Evolutionary conservation across 2,329 filamentous ascomycete species (phyloP).

Genomic region (Conoideocrella luteorostrata): DNA sequence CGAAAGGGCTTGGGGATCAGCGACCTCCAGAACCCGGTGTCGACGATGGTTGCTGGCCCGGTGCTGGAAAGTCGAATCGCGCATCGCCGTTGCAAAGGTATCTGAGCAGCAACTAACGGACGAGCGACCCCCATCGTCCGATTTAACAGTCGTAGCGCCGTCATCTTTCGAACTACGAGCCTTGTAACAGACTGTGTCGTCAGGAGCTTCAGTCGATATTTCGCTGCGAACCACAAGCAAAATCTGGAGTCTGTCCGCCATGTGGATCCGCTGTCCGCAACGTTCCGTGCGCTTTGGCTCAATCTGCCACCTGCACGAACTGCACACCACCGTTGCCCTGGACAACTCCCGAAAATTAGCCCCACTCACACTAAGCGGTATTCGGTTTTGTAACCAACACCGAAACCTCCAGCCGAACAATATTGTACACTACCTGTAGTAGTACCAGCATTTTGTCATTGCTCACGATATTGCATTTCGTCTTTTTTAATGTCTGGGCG

Average conservation of each 20-base stretch:
- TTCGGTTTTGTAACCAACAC: constrained; percentile 9
- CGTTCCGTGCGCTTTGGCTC: too few species aligned
- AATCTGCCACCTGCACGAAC: background rate
- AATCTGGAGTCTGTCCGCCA: background rate
- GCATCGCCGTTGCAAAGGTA: background rate
- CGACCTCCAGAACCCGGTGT: constrained; percentile 61
- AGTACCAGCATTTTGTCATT: constrained; percentile 10
- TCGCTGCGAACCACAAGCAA: background rate
- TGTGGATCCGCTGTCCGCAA: too few species aligned
- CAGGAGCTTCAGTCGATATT: background rate
- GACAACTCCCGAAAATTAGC: constrained; percentile 30
- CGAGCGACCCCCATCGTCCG: background rate
- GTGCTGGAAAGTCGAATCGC: constrained; percentile 28
- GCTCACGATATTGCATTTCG: constrained; percentile 16
- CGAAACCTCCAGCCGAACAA: constrained; percentile 8
- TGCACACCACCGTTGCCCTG: constrained; percentile 25
- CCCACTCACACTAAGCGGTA: constrained; percentile 9
- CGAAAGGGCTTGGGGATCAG: constrained; percentile 64
- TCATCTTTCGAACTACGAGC: constrained; percentile 8
- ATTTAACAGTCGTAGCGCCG: constrained; percentile 5
- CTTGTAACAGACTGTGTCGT: background rate
- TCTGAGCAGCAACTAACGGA: background rate
- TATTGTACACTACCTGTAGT: constrained; percentile 13
- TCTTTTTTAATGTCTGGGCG: constrained; percentile 14
- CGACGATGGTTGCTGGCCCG: constrained; percentile 42